phyloP scores from a whole-genome alignment of 1,284 basidiomycete genomes.

The Sparassis latifolia region DNA sequence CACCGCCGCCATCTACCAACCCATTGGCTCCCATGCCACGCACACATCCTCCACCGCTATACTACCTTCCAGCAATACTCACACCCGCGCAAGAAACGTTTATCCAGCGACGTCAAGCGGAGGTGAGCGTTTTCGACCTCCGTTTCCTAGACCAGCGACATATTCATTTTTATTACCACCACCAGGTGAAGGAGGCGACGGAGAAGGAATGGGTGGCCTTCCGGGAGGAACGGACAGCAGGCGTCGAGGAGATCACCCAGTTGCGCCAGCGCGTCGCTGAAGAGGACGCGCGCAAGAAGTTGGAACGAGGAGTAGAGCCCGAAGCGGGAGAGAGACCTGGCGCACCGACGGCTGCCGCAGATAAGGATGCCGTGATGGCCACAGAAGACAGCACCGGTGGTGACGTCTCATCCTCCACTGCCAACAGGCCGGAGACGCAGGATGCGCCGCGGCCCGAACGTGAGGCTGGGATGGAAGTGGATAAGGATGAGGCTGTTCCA shows the following conservation, averaged over 20 bases:
- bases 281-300: conserved; percentile 40
- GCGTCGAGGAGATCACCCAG: conserved; percentile 54
- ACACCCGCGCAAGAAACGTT: conserved; percentile 68
- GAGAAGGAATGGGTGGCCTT: conserved; percentile 67
- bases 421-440: neutral
- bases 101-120: conserved; percentile 50
- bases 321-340: conserved; percentile 11
- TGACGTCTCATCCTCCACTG: no score
- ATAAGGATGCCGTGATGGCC: conserved; percentile 14
- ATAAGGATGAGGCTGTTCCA: conserved; percentile 10
- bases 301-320: conserved; percentile 17
- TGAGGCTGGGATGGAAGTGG: conserved; percentile 19
- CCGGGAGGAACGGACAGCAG: conserved; percentile 47
- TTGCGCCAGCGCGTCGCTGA: conserved; percentile 60
- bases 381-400: conserved; percentile 8
- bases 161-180: neutral
- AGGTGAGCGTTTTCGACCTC: conserved; percentile 33
- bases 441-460: neutral
- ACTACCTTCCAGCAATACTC: conserved; percentile 66
- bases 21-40: conserved; percentile 39
- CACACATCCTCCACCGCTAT: conserved; percentile 67
- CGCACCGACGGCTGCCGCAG: conserved; percentile 5
- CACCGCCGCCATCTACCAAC: conserved; percentile 7
- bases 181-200: conserved; percentile 52
- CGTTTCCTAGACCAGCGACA: neutral